These are phyloP conservation scores for Bryoglossum gracile DNA, from an alignment of 495 filamentous ascomycete species.

Conservation along the genomic window DNA sequence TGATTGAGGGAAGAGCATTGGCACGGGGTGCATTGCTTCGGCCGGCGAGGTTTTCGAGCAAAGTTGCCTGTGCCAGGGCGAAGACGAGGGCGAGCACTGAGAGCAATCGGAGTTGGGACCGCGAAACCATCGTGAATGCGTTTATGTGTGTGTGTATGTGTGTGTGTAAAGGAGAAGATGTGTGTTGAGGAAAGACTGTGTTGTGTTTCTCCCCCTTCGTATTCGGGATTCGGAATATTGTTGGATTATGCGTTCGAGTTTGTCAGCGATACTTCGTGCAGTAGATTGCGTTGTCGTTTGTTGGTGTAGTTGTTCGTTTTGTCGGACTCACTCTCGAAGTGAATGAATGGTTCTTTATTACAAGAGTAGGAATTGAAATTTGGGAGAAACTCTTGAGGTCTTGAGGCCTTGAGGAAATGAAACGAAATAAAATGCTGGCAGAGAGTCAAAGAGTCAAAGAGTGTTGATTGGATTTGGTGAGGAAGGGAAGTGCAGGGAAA, in stretches of 20 bases:
- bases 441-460: neutral
- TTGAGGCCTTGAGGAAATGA: no score
- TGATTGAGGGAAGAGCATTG: neutral
- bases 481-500: neutral
- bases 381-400: no score
- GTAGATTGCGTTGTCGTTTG: neutral
- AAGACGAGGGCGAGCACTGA: constrained; percentile 15
- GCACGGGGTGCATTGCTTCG: neutral
- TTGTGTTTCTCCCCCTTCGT: constrained; percentile 1
- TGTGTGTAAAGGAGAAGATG: neutral
- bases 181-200: neutral
- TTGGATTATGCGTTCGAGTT: neutral
- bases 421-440: neutral
- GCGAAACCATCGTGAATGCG: constrained; percentile 8
- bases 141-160: neutral
- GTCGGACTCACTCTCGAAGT: neutral
- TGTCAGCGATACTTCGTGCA: neutral
- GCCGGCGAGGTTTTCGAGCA: constrained; percentile 12
- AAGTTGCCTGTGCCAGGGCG: constrained; percentile 19
- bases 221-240: neutral
- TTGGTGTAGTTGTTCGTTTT: neutral
- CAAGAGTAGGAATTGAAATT: no score
- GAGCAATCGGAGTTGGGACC: constrained; percentile 10
- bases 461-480: neutral
- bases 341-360: no score